Percentiles rank a stretch among this genome's conserved stretches.
Conservation (phyloP, 805 yeast species). For the Teunomyces panamensis region DNA sequence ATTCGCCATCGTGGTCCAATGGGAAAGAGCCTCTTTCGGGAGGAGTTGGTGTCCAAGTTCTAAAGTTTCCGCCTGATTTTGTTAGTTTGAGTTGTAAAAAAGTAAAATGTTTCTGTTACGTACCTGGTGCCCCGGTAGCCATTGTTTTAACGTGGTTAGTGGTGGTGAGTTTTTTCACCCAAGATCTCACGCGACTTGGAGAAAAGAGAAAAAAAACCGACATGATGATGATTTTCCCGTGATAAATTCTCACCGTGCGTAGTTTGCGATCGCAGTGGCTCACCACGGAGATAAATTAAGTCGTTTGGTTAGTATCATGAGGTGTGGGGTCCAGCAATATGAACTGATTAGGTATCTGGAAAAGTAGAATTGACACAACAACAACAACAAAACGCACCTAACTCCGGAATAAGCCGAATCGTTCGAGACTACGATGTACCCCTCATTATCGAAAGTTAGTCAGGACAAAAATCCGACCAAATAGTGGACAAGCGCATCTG, state of each 20-base stretch:
- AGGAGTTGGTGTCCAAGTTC: conserved; percentile 72
- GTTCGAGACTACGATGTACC: not conserved
- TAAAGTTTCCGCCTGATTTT: conserved; percentile 13
- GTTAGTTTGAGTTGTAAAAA: not conserved
- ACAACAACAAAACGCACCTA: no score
- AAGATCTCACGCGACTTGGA: not conserved
- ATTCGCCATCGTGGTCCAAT: conserved; percentile 82
- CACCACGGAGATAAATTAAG: no score
- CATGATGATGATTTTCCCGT: no score
- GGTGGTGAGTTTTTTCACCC: not conserved
- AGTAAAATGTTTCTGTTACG: conserved; percentile 7
- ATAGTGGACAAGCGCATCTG: not conserved
- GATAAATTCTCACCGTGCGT: no score
- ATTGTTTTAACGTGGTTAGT: conserved; percentile 11
- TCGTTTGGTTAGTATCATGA: no score
- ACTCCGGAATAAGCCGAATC: no score
- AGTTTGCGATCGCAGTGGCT: no score
- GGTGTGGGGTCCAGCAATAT: no score
- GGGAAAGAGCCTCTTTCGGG: conserved; percentile 98
- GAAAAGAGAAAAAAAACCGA: not conserved
- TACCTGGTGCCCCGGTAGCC: conserved; percentile 41
- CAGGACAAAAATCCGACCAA: not conserved
- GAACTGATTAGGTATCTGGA: no score
- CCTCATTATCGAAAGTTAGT: not conserved
- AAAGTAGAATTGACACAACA: no score